These are phyloP conservation scores for Annulohypoxylon maeteangense DNA, from an alignment of 495 filamentous ascomycete genomes.

Conservation along the genomic window DNA sequence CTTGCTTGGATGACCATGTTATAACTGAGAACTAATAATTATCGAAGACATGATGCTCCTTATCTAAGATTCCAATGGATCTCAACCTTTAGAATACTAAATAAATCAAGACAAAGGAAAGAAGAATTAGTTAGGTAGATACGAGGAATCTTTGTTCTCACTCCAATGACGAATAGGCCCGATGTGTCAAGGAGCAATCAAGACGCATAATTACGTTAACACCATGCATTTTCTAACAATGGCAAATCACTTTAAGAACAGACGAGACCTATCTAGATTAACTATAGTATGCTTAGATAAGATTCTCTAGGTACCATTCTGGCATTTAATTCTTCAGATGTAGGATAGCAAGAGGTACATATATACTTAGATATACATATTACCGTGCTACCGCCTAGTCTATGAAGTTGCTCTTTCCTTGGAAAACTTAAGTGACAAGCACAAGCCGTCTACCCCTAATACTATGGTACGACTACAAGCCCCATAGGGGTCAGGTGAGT, in stretches of 20 bases:
- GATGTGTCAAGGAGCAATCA: no score
- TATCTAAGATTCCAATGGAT: not conserved
- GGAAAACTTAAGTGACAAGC: not conserved
- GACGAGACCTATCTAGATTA: no score
- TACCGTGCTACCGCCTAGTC: not conserved
- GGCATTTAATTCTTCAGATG: no score
- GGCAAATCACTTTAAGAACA: no score
- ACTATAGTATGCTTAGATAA: no score
- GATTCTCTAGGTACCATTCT: no score
- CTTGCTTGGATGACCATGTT: not conserved
- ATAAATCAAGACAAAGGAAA: not conserved
- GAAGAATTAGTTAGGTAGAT: not conserved
- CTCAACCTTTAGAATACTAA: not conserved
- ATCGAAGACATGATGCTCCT: not conserved
- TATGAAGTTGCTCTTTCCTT: not conserved
- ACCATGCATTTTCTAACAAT: no score
- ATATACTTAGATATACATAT: no score
- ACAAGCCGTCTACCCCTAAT: not conserved
- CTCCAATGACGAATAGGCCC: not conserved
- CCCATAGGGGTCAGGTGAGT: not conserved
- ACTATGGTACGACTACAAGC: not conserved
- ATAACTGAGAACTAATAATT: not conserved
- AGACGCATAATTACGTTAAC: not conserved
- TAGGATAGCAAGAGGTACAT: not conserved
- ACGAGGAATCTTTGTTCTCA: not conserved